phyloP scores from a whole-genome alignment of 1,139 yeast species.

The Suhomyces wounanorum region DNA sequence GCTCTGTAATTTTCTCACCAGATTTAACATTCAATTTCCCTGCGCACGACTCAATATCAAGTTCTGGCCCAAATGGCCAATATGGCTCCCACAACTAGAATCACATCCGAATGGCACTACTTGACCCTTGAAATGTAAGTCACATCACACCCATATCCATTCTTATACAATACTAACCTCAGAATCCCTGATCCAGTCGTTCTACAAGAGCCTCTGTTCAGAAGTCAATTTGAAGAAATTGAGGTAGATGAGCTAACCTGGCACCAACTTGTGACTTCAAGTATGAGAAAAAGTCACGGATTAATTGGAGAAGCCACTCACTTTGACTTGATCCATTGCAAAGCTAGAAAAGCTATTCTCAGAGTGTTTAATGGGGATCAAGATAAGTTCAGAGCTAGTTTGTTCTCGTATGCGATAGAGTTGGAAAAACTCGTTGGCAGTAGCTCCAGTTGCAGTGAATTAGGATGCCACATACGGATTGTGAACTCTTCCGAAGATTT shows the following conservation, averaged over 20 bases:
- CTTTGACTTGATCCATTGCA: constrained; percentile 36
- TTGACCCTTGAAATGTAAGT: constrained; percentile 21
- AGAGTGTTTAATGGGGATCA: constrained; percentile 32
- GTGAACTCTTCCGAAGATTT: constrained; percentile 19
- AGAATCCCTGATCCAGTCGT: constrained; percentile 19
- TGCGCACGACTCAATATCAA: constrained; percentile 4
- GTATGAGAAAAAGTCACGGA: constrained; percentile 39
- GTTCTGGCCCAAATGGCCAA: background rate
- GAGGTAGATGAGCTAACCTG: constrained; percentile 42
- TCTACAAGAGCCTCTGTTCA: constrained; percentile 12
- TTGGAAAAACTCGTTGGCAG: constrained; percentile 28
- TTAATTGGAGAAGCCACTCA: constrained; percentile 42
- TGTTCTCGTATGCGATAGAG: constrained; percentile 33
- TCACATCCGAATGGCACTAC: constrained; percentile 18
- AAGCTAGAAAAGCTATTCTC: constrained; percentile 21
- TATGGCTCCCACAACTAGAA: background rate
- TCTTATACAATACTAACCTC: constrained; percentile 14
- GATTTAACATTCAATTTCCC: background rate
- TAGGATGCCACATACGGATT: constrained; percentile 27
- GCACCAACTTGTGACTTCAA: constrained; percentile 35
- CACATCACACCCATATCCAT: background rate
- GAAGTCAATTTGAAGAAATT: constrained; percentile 14
- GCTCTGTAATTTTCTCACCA: too few relatives aligned
- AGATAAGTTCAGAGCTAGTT: constrained; percentile 30
- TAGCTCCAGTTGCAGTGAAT: constrained; percentile 17